These are phyloP conservation scores for Fusarium cyanostomum DNA, from an alignment of 2,329 filamentous ascomycete genomes.

Conservation along the genomic window DNA sequence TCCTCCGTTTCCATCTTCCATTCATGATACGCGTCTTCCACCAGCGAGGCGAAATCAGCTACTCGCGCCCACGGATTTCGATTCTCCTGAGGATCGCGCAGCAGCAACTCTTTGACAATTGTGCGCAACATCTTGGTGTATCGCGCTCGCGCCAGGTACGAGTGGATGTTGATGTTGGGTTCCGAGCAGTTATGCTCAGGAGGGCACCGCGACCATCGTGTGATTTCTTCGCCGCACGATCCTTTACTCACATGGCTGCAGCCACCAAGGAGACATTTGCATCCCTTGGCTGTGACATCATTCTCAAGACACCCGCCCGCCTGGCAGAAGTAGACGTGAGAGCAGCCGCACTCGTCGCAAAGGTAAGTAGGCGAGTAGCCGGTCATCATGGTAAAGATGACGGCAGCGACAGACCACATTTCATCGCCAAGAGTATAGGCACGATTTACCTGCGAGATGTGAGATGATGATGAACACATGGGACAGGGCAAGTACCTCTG, in stretches of 20 bases:
- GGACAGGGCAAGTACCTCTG: conserved; percentile 11
- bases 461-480: background rate
- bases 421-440: conserved; percentile 52
- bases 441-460: conserved; percentile 39
- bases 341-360: conserved; percentile 38
- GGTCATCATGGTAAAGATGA: conserved; percentile 56
- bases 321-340: conserved; percentile 45
- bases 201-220: conserved; percentile 23
- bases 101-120: conserved; percentile 40
- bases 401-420: conserved; percentile 50
- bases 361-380: conserved; percentile 26
- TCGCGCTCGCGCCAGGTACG: conserved; percentile 35
- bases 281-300: conserved; percentile 18
- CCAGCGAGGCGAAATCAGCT: conserved; percentile 19
- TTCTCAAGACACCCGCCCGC: conserved; percentile 42
- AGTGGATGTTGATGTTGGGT: conserved; percentile 46
- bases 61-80: background rate
- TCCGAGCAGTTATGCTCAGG: conserved; percentile 32
- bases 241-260: conserved; percentile 24
- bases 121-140: conserved; percentile 43
- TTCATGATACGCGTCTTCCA: conserved; percentile 40
- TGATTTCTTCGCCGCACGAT: conserved; percentile 15
- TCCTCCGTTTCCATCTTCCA: conserved; percentile 47
- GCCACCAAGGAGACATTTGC: conserved; percentile 37
- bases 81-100: conserved; percentile 30